A percentile compares a stretch with the other conserved stretches of the same genome.
Conservation (phyloP, 495 filamentous ascomycete species). For the Penicillium goetzii region DNA sequence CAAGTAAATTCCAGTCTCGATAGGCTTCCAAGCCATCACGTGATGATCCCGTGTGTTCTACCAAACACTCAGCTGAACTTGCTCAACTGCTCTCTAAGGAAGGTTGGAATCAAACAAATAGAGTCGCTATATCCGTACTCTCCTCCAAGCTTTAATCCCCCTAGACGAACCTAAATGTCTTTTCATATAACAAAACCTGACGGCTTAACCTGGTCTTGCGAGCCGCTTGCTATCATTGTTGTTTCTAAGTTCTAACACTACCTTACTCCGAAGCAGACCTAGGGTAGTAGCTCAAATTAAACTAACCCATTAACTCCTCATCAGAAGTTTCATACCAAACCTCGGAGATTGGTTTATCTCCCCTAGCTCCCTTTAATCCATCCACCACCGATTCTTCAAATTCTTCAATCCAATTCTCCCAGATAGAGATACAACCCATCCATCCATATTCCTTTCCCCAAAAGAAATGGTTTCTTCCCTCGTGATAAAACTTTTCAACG, state of each 20-base stretch:
- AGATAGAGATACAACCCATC: background rate
- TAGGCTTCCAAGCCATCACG: too few species aligned
- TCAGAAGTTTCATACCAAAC: background rate
- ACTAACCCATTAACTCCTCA: background rate
- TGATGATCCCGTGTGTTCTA: too few species aligned
- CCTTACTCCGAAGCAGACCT: background rate
- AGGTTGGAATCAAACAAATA: too few species aligned
- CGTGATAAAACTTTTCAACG: background rate
- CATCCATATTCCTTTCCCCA: background rate
- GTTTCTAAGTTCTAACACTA: background rate
- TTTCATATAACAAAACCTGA: too few species aligned
- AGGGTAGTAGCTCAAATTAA: background rate
- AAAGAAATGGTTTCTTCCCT: background rate
- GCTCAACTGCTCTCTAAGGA: too few species aligned
- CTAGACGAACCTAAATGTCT: too few species aligned
- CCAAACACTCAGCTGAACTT: too few species aligned
- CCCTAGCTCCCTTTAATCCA: background rate
- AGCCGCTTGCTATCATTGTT: background rate
- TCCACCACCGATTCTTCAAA: background rate
- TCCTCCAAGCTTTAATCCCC: too few species aligned
- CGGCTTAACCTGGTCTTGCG: too few species aligned
- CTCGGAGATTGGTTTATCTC: background rate
- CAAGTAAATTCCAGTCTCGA: too few species aligned
- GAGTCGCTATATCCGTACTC: too few species aligned
- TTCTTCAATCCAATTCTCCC: slow-evolving; percentile 1